phyloP scores from a whole-genome alignment of 2,329 filamentous ascomycete genomes.

The Xylariaceae sp. region DNA sequence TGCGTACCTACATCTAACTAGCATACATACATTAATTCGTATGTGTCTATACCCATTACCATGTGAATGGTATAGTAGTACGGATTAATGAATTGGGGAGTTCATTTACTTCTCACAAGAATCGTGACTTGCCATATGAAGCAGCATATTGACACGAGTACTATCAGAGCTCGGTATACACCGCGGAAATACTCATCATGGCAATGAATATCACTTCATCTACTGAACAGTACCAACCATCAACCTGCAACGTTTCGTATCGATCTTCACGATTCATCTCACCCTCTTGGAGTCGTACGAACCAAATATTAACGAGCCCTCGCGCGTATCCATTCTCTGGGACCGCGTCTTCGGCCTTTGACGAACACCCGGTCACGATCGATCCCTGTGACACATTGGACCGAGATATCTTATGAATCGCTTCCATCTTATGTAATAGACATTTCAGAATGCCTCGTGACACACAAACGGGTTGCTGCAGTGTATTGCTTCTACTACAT shows the following conservation, averaged over 20 bases:
- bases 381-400: not conserved
- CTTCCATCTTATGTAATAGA: not conserved
- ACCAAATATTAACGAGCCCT: not conserved
- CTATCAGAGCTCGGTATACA: no score
- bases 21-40: no score
- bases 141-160: no score
- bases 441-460: not conserved
- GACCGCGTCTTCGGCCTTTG: not conserved
- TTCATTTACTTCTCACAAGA: no score
- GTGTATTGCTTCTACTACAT: not conserved
- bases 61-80: no score
- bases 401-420: not conserved
- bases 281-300: not conserved
- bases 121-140: no score
- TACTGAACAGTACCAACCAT: not conserved
- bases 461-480: not conserved
- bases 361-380: not conserved
- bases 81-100: no score
- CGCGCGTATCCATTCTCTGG: not conserved
- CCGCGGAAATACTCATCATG: no score
- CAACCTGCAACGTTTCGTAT: not conserved
- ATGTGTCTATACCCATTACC: no score
- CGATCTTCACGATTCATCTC: not conserved
- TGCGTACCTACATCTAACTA: no score
- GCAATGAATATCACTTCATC: no score